Evolutionary conservation across 2,329 filamentous ascomycete species (phyloP), one percentile per base, ranked within the genome.

Genomic region (Aspergillus jensenii): DNA sequence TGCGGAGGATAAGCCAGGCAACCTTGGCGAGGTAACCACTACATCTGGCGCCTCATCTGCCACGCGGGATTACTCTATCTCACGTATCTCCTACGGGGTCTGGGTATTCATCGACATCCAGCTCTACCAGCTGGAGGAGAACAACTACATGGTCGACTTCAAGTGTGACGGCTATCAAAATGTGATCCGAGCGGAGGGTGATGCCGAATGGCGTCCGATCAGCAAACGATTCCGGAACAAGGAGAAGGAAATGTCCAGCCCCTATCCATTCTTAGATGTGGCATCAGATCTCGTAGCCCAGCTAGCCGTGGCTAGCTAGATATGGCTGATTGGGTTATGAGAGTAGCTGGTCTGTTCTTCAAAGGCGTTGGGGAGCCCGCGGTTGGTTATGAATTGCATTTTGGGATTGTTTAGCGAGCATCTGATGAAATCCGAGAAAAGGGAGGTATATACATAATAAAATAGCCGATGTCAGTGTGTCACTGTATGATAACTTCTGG

Each of bases 91-190:
- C 52, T 86, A 91, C 62, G 89, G 90, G 55, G 87, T 96, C n/a
- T 93, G 90, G 71, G 89, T 98, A 69, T 95, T 96, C 71, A 87
- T 99, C 72, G 93, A 96, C 64, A 97, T 99, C 62, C 95, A 97
- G 73, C 88, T 97, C 52, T 97, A 97, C 76, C 89, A 92, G 71
- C 92, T 98, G 80, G 93, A 98, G 74, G 87, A 87, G 58, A 89
- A 90, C 55, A 93, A 95, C 64, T 98, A 93, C 75, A 88, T 99
- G 62, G 95, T 99, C 49, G 95, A 99, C 74, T 99, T 99, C 82
- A 98, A 97, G 74, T 98, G 93, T 74, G 93, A 95, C 14, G 95
- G 95, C 19, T 99, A 99, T 76, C 95, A 99, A 78, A 91, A 95
- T 55, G 88, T 93, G 49, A 86, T 88, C 64, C 79, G 89, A 51